Base-by-base conservation (phyloP, 1,284 basidiomycete genomes). In the Marasmius fiardii region DNA sequence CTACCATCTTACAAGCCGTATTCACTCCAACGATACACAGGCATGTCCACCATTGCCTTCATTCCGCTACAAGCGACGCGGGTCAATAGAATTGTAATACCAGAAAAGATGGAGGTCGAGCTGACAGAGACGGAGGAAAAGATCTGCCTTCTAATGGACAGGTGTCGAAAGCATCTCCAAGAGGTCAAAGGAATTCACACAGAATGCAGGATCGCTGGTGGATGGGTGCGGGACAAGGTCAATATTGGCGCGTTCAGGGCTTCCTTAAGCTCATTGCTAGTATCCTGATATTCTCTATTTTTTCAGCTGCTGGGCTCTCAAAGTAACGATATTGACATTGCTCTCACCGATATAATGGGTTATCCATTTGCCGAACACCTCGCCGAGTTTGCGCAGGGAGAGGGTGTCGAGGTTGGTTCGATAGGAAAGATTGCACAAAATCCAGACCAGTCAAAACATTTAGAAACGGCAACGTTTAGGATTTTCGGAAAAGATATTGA, bases 201-300 rank as follows among this genome's bases (percentile, higher is more conserved):
- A 54, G 76, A 85, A 18, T 95, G 93, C 67, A 81, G 94, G 61
- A 91, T 96, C 54, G 95, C 93, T 8, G 95, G 95, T 34, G 95
- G 95, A 31, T 98, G 95, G 95, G 95, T 98, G 43, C 79, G 95
- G 64, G 96, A 99, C 74, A 99, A 99, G 86, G 94, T 93, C 63
- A 71, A 60, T 66, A 55, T 28, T 31, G 47, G 35, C 47, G 39
- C 44, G 51, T 52, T 73, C 28, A 31, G 10, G n/a, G 10, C 28
- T 67, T 43, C n/a, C 28, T 35, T 57, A 28, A 45, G 53, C 43
- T 51, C 57, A 57, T 53, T 47, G 50, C 53, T 39, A 43, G 37
- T 54, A 28, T 37, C 56, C 21, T 54, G 33, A 60, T 63, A 35
- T 57, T 41, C 43, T 51, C 5, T 1, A 14, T 47, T 47, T 31